Evolutionary conservation across 164 flowering plant genomes (phyloP).

Genomic region (Stephania cephalantha): DNA sequence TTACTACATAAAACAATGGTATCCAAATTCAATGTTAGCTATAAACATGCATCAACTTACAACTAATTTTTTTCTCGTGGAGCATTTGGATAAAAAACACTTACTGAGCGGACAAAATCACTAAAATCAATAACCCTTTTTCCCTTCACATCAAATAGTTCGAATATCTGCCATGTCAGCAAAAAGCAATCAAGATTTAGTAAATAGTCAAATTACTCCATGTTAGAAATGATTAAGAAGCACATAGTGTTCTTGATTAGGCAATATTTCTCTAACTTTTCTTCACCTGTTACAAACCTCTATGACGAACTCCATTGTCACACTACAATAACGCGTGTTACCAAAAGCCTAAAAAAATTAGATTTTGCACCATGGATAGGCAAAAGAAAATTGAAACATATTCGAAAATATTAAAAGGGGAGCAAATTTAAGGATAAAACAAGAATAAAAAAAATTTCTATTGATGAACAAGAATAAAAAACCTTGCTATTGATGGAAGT

Average conservation of each 20-base stretch:
- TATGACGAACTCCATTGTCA: no score
- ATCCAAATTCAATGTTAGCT: background rate
- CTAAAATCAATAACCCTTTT: conserved; percentile 89
- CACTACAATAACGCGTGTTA: no score
- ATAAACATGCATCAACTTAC: conserved; percentile 40
- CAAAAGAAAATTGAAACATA: no score
- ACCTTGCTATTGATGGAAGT: no score
- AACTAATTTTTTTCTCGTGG: conserved; percentile 83
- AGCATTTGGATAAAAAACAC: conserved; percentile 90
- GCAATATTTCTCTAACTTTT: background rate
- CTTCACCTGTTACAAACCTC: background rate
- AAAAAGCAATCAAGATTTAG: background rate
- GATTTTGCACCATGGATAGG: no score
- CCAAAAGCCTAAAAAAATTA: no score
- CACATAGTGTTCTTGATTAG: no score
- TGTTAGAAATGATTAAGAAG: no score
- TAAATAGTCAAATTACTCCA: background rate
- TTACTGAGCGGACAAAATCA: conserved; percentile 83
- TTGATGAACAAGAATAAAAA: no score
- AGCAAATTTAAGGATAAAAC: no score
- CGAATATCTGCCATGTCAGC: conserved; percentile 65
- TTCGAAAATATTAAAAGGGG: no score
- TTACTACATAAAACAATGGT: background rate
- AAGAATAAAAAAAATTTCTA: no score
- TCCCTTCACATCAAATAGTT: conserved; percentile 79